phyloP scores from a whole-genome alignment of 140 eudicot species.

The Artemisia princeps region DNA sequence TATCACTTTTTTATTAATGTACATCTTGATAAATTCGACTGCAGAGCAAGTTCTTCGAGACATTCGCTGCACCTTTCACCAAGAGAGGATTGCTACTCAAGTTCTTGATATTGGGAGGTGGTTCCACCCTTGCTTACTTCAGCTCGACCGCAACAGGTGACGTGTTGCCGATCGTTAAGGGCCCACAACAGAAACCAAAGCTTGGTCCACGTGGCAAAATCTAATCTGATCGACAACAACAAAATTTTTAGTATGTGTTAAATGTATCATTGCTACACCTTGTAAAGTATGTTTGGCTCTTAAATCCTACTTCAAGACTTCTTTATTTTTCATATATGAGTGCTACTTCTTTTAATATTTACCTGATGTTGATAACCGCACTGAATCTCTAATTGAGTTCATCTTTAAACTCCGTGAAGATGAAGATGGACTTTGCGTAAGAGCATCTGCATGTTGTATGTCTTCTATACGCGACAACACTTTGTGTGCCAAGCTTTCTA shows the following conservation, averaged over 20 bases:
- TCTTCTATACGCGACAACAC: constrained; percentile 89
- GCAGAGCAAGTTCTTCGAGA: constrained; percentile 97
- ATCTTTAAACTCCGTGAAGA: constrained; percentile 32
- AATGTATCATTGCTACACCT: constrained; percentile 40
- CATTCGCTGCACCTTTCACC: constrained; percentile 93
- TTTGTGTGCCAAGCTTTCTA: constrained; percentile 77
- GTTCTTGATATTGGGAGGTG: constrained; percentile 85
- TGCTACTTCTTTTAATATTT: neutral
- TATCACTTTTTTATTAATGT: constrained; percentile 5
- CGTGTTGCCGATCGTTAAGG: constrained; percentile 75
- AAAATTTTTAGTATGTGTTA: constrained; percentile 26
- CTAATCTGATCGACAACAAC: constrained; percentile 34
- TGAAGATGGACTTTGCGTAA: constrained; percentile 39
- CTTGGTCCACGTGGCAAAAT: constrained; percentile 94
- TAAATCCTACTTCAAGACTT: constrained; percentile 22
- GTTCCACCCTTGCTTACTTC: constrained; percentile 70
- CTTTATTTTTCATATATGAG: constrained; percentile 1
- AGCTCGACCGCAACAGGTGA: constrained; percentile 81
- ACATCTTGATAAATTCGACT: constrained; percentile 20
- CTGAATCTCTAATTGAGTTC: constrained; percentile 29
- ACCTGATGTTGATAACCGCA: constrained; percentile 26
- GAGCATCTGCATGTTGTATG: constrained; percentile 56
- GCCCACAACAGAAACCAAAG: constrained; percentile 93
- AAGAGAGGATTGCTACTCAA: constrained; percentile 93
- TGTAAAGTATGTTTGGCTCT: constrained; percentile 48